Evolutionary conservation across 768 basidiomycete genomes (phyloP), one percentile per base, ranked within the genome.

Genomic region (Pholiota microspora): DNA sequence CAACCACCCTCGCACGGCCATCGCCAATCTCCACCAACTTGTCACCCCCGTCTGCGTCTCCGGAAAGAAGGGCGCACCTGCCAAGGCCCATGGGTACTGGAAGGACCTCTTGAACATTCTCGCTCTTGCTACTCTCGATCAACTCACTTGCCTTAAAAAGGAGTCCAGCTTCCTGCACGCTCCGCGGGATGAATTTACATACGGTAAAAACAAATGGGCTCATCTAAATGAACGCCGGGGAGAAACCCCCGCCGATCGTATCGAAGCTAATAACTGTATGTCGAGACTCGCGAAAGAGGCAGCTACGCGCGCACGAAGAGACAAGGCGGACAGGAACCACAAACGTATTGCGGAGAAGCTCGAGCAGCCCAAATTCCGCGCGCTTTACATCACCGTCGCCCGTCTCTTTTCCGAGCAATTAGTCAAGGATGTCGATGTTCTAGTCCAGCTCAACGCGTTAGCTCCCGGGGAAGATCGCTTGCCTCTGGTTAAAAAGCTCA

Each of bases 81-180:
- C 40, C 49, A 66, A 48, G 57, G 65, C 47, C 32, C 36, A 89
- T 46, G 88, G 88, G 0, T 88, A 84, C 61, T 89, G 85, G 84
- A 89, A 91, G 63, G 88, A 89, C 59, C 73, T 89, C 18, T 76
- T 88, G 49, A 85, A 88, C 49, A 82, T 90, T 46, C 72, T 89
- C 4, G 76, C 80, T 3, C 74, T 90, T 25, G 83, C 82, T 9
- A 74, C 82, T 1, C 65, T 76, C 13, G 79, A 76, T 54, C 72
- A 88, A 55, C 75, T 89, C 18, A 58, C 62, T 42, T 58, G 62
- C 35, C 55, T 61, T n/a, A 51, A 29, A 15, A 31, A 6, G 12
- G 7, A 31, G 29, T 51, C 68, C 25, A 64, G 32, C 55, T 74
- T 67, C 62, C 70, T 70, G 25, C 73, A 74, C 51, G 54, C 62